Evolutionary conservation across 176 grass and related monocot genomes (phyloP), one percentile per base, ranked within the genome.

Genomic region (Carex myosuroides): DNA sequence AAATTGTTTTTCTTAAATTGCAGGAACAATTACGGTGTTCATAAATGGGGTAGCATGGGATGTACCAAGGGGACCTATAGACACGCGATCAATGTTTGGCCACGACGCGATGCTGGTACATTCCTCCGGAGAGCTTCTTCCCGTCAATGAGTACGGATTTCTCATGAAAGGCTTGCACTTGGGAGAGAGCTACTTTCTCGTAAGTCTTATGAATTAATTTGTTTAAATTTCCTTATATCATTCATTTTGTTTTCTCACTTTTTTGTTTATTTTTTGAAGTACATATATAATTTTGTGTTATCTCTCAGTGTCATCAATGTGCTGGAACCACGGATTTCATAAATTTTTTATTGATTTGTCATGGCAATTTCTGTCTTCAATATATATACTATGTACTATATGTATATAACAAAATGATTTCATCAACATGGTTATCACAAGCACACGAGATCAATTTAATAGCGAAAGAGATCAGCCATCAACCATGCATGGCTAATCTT

Each of bases 121-220:
- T 86, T 88, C 92, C 54, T 86, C 88, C 70, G 92, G 85, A 5
- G 87, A 89, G 57, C 54, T 93, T 71, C 86, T 98, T 70, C 95
- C 95, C 4, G 88, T 91, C 61, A 88, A 93, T 74, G 92, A 95
- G 24, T 85, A 90, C 3, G 95, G 95, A 22, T 78, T 98, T 77
- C 91, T 98, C 65, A 85, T 72, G 82, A 88, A 98, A 42, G 90
- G 70, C 89, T 83, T 98, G 88, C 92, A 93, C 84, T 89, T 93
- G 89, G 95, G 95, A 6, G 95, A 98, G 85, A 98, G 90, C 81
- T 98, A 98, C 80, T 98, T 90, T 90, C n/a, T 93, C 79, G 95
- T 98, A 54, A 85, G 85, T 69, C 32, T 17, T 1, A 37, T 37
- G 18, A 10, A 41, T 58, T 39, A 6, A n/a, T 52, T 70, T 55